phyloP scores from a whole-genome alignment of 2,329 filamentous ascomycete species.

The Cordyceps pruinosa region DNA sequence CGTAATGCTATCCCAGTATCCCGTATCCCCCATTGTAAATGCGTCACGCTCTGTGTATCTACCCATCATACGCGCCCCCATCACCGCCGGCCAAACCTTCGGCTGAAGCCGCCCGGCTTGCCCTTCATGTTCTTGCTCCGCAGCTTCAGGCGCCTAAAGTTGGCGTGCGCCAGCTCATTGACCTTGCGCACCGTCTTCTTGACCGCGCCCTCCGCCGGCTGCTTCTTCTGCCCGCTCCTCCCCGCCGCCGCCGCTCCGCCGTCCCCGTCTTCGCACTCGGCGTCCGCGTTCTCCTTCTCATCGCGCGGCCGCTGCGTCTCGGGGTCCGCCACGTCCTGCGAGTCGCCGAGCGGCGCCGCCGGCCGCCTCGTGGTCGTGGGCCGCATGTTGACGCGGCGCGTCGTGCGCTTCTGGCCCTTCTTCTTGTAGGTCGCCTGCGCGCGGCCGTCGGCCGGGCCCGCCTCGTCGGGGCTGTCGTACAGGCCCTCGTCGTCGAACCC shows the following conservation, averaged over 20 bases:
- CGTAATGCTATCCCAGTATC: neutral
- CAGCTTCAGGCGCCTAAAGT: conserved; percentile 61
- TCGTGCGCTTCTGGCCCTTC: conserved; percentile 76
- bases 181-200: conserved; percentile 53
- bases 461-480: conserved; percentile 48
- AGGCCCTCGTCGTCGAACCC: conserved; percentile 57
- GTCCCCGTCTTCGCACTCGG: conserved; percentile 15
- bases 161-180: conserved; percentile 56
- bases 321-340: conserved; percentile 24
- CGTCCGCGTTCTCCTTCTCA: conserved; percentile 8
- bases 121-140: conserved; percentile 54
- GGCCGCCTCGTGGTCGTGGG: conserved; percentile 46
- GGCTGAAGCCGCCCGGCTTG: conserved; percentile 45
- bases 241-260: neutral
- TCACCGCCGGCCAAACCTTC: conserved; percentile 27
- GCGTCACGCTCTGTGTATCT: too few relatives aligned
- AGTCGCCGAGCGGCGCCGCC: conserved; percentile 22
- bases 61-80: neutral
- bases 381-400: conserved; percentile 58
- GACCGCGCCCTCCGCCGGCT: conserved; percentile 33
- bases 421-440: conserved; percentile 67
- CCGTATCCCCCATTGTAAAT: too few relatives aligned
- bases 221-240: conserved; percentile 24
- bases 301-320: conserved; percentile 21
- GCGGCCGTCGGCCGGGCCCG: conserved; percentile 47